Evolutionary conservation across 306 rosid genomes (phyloP).

Genomic region (Citrullus colocynthis): DNA sequence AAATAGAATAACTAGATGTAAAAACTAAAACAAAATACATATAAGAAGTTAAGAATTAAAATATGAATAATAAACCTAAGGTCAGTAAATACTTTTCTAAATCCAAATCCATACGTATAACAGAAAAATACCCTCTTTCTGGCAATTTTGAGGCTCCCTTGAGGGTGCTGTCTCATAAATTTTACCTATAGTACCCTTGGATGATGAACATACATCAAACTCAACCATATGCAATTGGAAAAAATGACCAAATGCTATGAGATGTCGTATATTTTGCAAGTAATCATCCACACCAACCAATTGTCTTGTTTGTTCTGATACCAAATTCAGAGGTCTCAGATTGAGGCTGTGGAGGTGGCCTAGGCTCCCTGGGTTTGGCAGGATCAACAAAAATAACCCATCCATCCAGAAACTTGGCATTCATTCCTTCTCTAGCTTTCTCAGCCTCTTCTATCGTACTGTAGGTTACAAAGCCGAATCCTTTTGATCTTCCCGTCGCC

Average conservation of each 20-base stretch:
- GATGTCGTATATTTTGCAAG: background rate
- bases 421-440: constrained; percentile 69
- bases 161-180: background rate
- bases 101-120: background rate
- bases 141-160: background rate
- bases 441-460: constrained; percentile 64
- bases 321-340: constrained; percentile 47
- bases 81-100: background rate
- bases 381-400: constrained; percentile 98
- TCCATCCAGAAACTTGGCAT: constrained; percentile 90
- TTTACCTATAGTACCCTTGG: background rate
- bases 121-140: background rate
- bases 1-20: background rate
- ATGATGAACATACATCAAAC: background rate
- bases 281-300: constrained; percentile 83
- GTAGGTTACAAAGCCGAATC: constrained; percentile 65
- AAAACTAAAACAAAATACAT: background rate
- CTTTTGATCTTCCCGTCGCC: constrained; percentile 79
- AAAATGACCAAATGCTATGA: background rate
- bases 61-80: background rate
- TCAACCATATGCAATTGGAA: background rate
- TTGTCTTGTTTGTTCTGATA: constrained; percentile 63
- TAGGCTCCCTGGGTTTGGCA: constrained; percentile 68
- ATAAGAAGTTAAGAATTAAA: background rate
- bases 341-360: constrained; percentile 56